Percentiles rank a stretch among this genome's conserved stretches.
Evolutionary conservation across 192 early-diverging fungal genomes (phyloP).

Genomic region (Spizellomyces punctatus): DNA sequence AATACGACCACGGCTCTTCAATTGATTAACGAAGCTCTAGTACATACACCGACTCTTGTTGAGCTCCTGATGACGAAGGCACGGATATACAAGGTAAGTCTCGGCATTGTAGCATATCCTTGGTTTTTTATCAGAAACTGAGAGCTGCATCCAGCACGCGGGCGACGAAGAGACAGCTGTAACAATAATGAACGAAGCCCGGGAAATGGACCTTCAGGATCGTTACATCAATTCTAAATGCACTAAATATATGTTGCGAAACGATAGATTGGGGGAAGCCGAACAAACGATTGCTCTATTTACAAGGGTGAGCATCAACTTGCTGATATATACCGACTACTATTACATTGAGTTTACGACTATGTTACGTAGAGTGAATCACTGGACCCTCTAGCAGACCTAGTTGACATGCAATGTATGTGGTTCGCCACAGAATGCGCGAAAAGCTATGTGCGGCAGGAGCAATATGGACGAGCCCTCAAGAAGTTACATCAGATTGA

Average conservation of each 20-base stretch:
- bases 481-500: constrained; percentile 87
- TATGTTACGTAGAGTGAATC: constrained; percentile 31
- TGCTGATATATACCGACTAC: constrained; percentile 5
- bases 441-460: constrained; percentile 66
- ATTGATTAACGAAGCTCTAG: constrained; percentile 80
- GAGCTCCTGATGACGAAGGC: constrained; percentile 93
- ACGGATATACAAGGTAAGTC: constrained; percentile 80
- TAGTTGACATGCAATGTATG: constrained; percentile 88
- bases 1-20: constrained; percentile 72
- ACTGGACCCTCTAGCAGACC: constrained; percentile 72
- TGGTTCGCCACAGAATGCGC: constrained; percentile 88
- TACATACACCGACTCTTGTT: constrained; percentile 85
- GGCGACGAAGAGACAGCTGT: constrained; percentile 74
- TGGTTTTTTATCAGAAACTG: not conserved
- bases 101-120: not conserved
- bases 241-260: constrained; percentile 90
- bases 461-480: constrained; percentile 77
- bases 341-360: not conserved
- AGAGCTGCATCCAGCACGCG: constrained; percentile 57
- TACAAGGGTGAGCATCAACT: constrained; percentile 59
- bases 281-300: constrained; percentile 84
- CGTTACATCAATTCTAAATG: constrained; percentile 93
- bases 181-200: constrained; percentile 80
- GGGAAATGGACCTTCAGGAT: constrained; percentile 91
- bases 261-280: constrained; percentile 78